These are phyloP conservation scores for Ammopiptanthus mongolicus DNA, from an alignment of 306 rosid species.

Conservation along the genomic window DNA sequence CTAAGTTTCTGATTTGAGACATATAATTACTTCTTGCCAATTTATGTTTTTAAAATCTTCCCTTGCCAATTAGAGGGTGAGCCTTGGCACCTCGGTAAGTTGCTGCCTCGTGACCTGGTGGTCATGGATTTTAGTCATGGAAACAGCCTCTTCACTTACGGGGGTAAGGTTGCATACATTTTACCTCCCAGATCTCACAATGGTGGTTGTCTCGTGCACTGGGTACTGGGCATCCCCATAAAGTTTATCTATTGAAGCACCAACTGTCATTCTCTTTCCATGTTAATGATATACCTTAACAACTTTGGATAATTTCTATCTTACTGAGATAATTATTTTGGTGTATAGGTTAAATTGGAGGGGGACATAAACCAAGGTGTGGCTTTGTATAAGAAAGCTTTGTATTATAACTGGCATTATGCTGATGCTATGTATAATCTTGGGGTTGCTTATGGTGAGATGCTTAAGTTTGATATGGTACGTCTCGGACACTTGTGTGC, in stretches of 20 bases:
- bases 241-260: neutral
- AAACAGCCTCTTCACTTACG: neutral
- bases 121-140: neutral
- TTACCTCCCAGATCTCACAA: neutral
- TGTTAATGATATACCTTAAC: neutral
- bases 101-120: neutral
- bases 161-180: neutral
- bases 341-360: conserved; percentile 82
- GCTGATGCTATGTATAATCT: conserved; percentile 99
- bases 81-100: neutral
- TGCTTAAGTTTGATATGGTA: conserved; percentile 97
- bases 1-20: neutral
- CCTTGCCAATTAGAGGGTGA: conserved; percentile 1
- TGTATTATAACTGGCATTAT: conserved; percentile 95
- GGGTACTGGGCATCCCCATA: neutral
- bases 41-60: neutral
- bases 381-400: conserved; percentile 84
- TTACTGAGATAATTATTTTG: neutral
- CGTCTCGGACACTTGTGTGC: neutral
- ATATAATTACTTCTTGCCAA: neutral
- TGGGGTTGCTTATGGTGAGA: conserved; percentile 99
- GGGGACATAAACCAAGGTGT: conserved; percentile 91
- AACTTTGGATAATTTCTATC: neutral
- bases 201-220: neutral
- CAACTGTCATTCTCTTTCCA: neutral